Conservation (phyloP, 108 stramenopile species). For the Nitzschia sp. region DNA sequence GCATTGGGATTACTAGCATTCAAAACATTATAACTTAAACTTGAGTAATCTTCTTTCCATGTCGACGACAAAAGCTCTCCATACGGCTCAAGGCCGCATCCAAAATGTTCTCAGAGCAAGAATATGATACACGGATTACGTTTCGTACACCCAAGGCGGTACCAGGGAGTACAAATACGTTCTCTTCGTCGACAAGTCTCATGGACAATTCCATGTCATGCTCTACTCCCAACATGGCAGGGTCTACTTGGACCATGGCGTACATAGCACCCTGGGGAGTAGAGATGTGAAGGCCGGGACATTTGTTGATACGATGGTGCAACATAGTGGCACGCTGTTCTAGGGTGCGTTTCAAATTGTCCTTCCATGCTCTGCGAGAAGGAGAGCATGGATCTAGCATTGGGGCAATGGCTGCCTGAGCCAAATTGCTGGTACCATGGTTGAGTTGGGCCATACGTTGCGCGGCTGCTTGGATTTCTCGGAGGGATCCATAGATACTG, state of each 20-base stretch:
- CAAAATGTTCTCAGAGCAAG: constrained; percentile 58
- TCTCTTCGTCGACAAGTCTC: constrained; percentile 83
- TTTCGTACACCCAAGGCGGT: constrained; percentile 73
- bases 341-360: constrained; percentile 49
- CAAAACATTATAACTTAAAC: no score
- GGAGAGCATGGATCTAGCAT: constrained; percentile 53
- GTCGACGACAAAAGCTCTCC: constrained; percentile 66
- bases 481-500: constrained; percentile 51
- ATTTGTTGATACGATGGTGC: constrained; percentile 39
- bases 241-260: constrained; percentile 72
- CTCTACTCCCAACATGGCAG: constrained; percentile 11
- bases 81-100: constrained; percentile 63
- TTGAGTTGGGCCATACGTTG: constrained; percentile 77
- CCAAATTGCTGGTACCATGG: constrained; percentile 76
- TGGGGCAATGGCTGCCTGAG: constrained; percentile 76
- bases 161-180: constrained; percentile 90
- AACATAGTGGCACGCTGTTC: constrained; percentile 67
- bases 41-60: constrained; percentile 15
- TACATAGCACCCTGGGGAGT: constrained; percentile 89
- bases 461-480: constrained; percentile 70
- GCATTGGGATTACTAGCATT: no score
- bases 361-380: constrained; percentile 59
- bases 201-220: constrained; percentile 76
- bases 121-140: constrained; percentile 83
- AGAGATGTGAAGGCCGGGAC: constrained; percentile 69